Evolutionary conservation across 495 filamentous ascomycete genomes (phyloP), one percentile per base, ranked within the genome.

Genomic region (Neurospora hispaniola): DNA sequence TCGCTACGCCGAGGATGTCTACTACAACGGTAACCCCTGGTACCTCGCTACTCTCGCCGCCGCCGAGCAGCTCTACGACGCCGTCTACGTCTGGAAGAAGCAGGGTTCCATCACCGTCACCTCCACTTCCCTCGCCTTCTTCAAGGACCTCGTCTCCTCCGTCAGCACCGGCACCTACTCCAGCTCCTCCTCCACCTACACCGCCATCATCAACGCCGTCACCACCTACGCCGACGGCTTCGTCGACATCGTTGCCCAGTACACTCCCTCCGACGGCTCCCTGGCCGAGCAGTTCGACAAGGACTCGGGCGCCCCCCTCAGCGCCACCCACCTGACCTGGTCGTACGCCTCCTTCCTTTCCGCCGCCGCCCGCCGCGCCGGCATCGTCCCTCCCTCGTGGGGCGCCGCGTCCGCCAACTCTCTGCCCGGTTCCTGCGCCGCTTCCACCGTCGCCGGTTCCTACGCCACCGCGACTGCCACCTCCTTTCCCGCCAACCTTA

Each of bases 21-120:
- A 92, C 76, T 88, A 89, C 76, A 86, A 87, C 69, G 90, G 88
- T 23, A 89, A 91, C 79, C 89, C 88, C 59, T 91, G 89, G 90
- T 91, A 89, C 74, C 83, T 92, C 10, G 83, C 83, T 74, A 91
- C 89, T 2, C 80, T 90, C 59, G 89, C 88, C 11, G 89, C 89
- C 2, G 90, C 89, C 11, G 90, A 92, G 78, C 86, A 87, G 75
- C 83, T 92, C 27, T 92, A 91, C 75, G 88, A 89, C 74, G 88
- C 89, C 7, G 48, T 91, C 6, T 87, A 88, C 72, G 87, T 89
- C 70, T 90, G 88, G 88, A 82, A 89, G 71, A 77, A 80, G 41
- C 75, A 82, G 31, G 85, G 85, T 23, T 86, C 83, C 23, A 78
- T 91, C 73, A 85, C 79, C 5, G 83, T 90, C 38, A 88, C 85